phyloP scores from a whole-genome alignment of 331 rosid genomes.

The Telfairia occidentalis region DNA sequence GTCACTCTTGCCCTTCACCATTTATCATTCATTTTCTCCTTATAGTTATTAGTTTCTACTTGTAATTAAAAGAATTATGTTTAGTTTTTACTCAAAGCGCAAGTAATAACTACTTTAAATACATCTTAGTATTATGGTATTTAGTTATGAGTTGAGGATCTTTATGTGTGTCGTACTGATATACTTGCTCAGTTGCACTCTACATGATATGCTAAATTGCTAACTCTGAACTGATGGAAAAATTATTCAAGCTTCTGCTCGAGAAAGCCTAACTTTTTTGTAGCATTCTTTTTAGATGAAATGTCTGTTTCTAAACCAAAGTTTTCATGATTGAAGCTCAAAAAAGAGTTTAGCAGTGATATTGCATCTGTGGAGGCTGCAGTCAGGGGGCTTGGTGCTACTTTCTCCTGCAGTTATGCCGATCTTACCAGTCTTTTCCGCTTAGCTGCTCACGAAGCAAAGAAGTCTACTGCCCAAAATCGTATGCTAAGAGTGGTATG shows the following conservation, averaged over 20 bases:
- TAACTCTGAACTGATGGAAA: not conserved
- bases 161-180: not conserved
- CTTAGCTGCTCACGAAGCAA: conserved; percentile 75
- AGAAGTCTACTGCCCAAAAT: conserved; percentile 51
- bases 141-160: not conserved
- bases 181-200: not conserved
- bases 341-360: conserved; percentile 73
- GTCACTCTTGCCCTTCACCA: not conserved
- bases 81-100: not conserved
- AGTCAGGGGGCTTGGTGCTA: conserved; percentile 39
- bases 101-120: not conserved
- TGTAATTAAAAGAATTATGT: not conserved
- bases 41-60: not conserved
- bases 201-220: not conserved
- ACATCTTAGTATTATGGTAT: not conserved
- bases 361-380: conserved; percentile 54
- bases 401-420: conserved; percentile 44
- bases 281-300: not conserved
- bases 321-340: conserved; percentile 30
- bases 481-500: conserved; percentile 44
- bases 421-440: conserved; percentile 76
- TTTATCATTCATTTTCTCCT: not conserved
- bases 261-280: not conserved
- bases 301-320: not conserved
- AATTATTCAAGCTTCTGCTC: not conserved